Evolutionary conservation across 225 moss, liverwort and hornwort genomes (phyloP), one percentile per base, ranked within the genome.

Genomic region (Sphagnum tenellum): DNA sequence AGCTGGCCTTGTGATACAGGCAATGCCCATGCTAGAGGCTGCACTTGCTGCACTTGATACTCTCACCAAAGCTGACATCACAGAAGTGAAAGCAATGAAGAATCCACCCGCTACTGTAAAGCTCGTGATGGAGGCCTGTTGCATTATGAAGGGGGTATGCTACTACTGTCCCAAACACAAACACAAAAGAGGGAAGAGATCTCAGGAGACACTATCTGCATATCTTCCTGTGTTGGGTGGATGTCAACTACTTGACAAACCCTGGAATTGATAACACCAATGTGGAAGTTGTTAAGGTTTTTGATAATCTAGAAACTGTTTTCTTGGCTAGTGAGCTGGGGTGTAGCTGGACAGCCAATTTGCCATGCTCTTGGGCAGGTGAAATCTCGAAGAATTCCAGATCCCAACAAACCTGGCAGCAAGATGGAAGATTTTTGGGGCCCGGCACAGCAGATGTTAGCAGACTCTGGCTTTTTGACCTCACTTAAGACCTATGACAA

Each of bases 341-440:
- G 0, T 29, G 0, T 29, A 29, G 29, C 29, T 29, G 29, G 52
- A 52, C 52, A 52, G 52, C 52, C 52, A 52, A 9, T 6, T 52
- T 52, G 6, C 52, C 9, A 5, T 52, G 52, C 52, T 52, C 52
- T 52, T 52, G 52, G 52, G 64, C 49, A 92, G 92, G 89, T 92
- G 3, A 85, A 80, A 72, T 73, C 78, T 7, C 75, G 76, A 65
- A 89, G 85, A 59, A 88, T 92, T 51, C 87, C 89, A 5, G 81
- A 92, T 64, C 92, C 87, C 2, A 80, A 85, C 48, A 89, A 88
- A 66, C 89, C 89, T 0, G 92, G 92, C 0, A 73, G 77, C 12
- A 92, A 92, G 73, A 92, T 89, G 76, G 87, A 86, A 46, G 92
- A 92, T 67, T 92, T 81, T 11, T 92, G 89, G 92, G 92, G 92